Percentiles rank a stretch among this genome's conserved stretches.
Evolutionary conservation across 805 yeast genomes (phyloP).

Genomic region (Metschnikowia baotianmanensis): DNA sequence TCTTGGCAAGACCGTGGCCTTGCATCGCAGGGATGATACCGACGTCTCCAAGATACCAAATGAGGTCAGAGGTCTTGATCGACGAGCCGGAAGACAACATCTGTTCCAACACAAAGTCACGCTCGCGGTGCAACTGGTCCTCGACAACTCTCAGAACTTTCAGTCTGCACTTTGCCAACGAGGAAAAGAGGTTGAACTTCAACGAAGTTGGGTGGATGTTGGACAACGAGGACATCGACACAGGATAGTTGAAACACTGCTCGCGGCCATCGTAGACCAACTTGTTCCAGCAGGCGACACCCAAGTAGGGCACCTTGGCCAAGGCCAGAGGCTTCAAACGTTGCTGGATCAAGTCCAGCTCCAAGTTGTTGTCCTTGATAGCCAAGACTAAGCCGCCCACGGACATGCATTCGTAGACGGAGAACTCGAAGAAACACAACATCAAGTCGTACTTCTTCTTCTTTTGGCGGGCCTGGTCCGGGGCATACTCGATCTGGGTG

Average conservation of each 20-base stretch:
- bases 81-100: conserved; percentile 27
- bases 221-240: conserved; percentile 21
- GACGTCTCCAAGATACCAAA: conserved; percentile 60
- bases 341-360: conserved; percentile 25
- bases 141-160: conserved; percentile 51
- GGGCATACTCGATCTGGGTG: conserved; percentile 20
- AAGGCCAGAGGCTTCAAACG: conserved; percentile 26
- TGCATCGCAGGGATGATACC: conserved; percentile 57
- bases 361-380: conserved; percentile 48
- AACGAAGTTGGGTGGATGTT: conserved; percentile 31
- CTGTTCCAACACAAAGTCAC: conserved; percentile 37
- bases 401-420: conserved; percentile 50
- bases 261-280: conserved; percentile 24
- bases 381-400: conserved; percentile 50
- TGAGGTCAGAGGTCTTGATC: conserved; percentile 30
- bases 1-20: conserved; percentile 58
- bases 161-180: conserved; percentile 46
- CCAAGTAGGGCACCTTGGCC: conserved; percentile 44
- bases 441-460: conserved; percentile 43
- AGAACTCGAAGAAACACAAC: conserved; percentile 50
- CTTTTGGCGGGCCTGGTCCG: conserved; percentile 16
- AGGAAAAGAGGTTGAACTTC: conserved; percentile 37
- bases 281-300: conserved; percentile 50
- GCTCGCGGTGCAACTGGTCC: conserved; percentile 43
- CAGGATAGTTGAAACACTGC: conserved; percentile 21